Evolutionary conservation across 2,329 filamentous ascomycete genomes (phyloP).

Genomic region (Ophiostoma perfectum): DNA sequence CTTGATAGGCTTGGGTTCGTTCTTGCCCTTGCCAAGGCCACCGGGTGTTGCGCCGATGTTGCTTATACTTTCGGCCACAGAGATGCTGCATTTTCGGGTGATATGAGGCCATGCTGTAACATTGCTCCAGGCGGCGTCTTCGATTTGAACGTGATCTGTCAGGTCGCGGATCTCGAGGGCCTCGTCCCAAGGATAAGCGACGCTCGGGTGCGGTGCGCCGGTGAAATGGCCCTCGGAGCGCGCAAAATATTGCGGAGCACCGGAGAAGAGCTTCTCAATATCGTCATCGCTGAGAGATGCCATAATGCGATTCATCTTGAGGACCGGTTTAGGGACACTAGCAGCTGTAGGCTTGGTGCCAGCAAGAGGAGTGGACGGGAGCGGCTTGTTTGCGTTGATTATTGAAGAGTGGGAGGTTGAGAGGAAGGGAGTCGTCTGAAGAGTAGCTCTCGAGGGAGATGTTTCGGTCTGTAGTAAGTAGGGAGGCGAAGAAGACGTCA

Average conservation of each 20-base stretch:
- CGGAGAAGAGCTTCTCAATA: constrained; percentile 66
- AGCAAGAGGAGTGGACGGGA: constrained; percentile 48
- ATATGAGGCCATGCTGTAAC: constrained; percentile 60
- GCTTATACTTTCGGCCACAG: constrained; percentile 28
- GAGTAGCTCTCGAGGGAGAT: not conserved
- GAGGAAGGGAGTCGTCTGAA: constrained; percentile 19
- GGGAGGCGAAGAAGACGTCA: not conserved
- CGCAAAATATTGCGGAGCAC: constrained; percentile 67
- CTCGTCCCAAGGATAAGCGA: constrained; percentile 64
- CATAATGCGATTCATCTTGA: constrained; percentile 55
- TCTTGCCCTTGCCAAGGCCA: not conserved
- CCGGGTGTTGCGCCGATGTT: not conserved
- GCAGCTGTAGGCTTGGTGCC: not conserved
- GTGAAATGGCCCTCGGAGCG: constrained; percentile 55
- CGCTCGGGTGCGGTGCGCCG: constrained; percentile 56
- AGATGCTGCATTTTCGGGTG: constrained; percentile 37
- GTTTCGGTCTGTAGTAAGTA: too few species aligned
- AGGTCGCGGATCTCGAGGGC: constrained; percentile 56
- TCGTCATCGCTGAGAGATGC: constrained; percentile 53
- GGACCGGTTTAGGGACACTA: constrained; percentile 33
- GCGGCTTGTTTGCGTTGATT: constrained; percentile 51
- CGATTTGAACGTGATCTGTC: constrained; percentile 59
- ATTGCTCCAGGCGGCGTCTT: constrained; percentile 58
- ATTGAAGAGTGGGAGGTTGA: constrained; percentile 23
- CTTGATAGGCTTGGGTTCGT: constrained; percentile 7